These are phyloP conservation scores for Lasiodiplodia hormozganensis DNA, from an alignment of 2,329 filamentous ascomycete genomes.

Conservation along the genomic window DNA sequence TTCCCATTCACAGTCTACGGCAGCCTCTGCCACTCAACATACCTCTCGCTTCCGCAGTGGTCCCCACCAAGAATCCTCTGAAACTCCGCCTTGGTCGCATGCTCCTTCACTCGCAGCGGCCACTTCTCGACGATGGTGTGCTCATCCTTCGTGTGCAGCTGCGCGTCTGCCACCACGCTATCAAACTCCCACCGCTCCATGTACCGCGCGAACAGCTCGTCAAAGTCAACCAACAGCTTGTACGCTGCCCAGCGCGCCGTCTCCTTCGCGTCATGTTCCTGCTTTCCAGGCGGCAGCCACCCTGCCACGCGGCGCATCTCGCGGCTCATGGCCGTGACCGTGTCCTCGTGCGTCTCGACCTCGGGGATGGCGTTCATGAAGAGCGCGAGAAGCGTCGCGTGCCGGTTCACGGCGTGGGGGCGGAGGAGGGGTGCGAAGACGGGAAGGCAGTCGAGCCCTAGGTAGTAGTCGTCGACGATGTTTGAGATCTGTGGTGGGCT, in stretches of 20 bases:
- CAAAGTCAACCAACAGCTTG: slow-evolving; percentile 24
- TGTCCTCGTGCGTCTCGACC: slow-evolving; percentile 30
- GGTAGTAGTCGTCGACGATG: slow-evolving; percentile 47
- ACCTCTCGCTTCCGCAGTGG: slow-evolving; percentile 37
- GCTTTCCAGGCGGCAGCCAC: neutral
- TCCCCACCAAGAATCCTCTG: slow-evolving; percentile 32
- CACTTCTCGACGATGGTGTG: slow-evolving; percentile 46
- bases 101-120: slow-evolving; percentile 40
- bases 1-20: no score
- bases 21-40: slow-evolving; percentile 42
- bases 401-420: slow-evolving; percentile 40
- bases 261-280: neutral
- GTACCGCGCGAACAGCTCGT: slow-evolving; percentile 16
- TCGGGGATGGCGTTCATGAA: slow-evolving; percentile 49
- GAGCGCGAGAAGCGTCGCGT: slow-evolving; percentile 52
- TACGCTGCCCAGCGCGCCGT: neutral
- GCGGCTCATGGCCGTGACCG: slow-evolving; percentile 4
- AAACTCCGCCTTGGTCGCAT: slow-evolving; percentile 43
- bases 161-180: slow-evolving; percentile 17
- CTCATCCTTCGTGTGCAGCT: slow-evolving; percentile 38
- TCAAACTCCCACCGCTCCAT: slow-evolving; percentile 16
- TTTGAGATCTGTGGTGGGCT: slow-evolving; percentile 42
- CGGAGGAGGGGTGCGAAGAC: slow-evolving; percentile 46
- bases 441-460: slow-evolving; percentile 40
- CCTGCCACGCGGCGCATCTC: neutral